phyloP scores from a whole-genome alignment of 768 basidiomycete genomes.

The Boletus rufocinnamomeus region DNA sequence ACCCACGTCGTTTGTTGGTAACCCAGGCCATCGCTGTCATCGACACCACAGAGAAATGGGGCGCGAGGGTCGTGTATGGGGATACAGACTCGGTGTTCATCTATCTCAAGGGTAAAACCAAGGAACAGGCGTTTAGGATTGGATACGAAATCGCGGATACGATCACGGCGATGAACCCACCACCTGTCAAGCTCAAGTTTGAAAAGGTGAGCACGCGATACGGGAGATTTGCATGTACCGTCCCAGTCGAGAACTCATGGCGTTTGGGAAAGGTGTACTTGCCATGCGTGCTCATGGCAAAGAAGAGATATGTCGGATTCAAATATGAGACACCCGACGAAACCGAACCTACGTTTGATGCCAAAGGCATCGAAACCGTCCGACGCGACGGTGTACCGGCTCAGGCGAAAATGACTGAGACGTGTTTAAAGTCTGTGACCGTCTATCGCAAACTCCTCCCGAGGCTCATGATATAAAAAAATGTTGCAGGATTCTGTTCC shows the following conservation, averaged over 20 bases:
- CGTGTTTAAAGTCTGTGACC: slow-evolving; percentile 71
- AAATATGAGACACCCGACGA: slow-evolving; percentile 87
- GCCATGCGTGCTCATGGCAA: slow-evolving; percentile 93
- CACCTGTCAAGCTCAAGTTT: slow-evolving; percentile 94
- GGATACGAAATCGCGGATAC: slow-evolving; percentile 91
- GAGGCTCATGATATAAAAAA: background rate
- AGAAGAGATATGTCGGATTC: slow-evolving; percentile 98
- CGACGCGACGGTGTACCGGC: slow-evolving; percentile 90
- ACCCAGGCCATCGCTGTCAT: slow-evolving; percentile 80
- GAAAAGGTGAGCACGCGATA: slow-evolving; percentile 68
- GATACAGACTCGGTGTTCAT: slow-evolving; percentile 97
- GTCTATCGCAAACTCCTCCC: background rate
- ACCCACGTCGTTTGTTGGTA: background rate
- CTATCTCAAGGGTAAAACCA: slow-evolving; percentile 85
- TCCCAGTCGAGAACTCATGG: background rate
- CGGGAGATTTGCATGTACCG: background rate
- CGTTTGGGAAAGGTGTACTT: slow-evolving; percentile 72
- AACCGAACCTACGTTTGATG: slow-evolving; percentile 79
- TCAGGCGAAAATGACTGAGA: slow-evolving; percentile 91
- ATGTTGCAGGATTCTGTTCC: slow-evolving; percentile 80
- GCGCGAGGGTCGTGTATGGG: slow-evolving; percentile 91
- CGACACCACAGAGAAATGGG: slow-evolving; percentile 79
- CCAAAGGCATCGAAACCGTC: slow-evolving; percentile 97
- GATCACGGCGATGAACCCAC: slow-evolving; percentile 84
- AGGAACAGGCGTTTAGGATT: slow-evolving; percentile 90